Evolutionary conservation across 805 yeast species (phyloP).

Genomic region (Kuraishia molischiana): DNA sequence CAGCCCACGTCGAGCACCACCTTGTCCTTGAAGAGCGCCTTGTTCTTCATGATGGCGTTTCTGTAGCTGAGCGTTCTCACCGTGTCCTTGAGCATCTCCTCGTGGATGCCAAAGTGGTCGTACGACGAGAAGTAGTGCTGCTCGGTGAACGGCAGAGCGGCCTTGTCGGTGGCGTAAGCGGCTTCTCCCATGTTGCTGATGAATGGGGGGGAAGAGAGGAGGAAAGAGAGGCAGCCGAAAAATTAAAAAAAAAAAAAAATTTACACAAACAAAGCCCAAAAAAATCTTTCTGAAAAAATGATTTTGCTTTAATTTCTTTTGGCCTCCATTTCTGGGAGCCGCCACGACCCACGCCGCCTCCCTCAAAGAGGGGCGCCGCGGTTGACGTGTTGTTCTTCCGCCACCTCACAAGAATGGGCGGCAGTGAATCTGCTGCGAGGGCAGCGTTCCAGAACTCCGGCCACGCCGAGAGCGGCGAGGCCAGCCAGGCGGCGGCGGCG

Average conservation of each 20-base stretch:
- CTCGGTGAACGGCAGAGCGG: conserved; percentile 58
- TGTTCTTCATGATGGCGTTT: conserved; percentile 85
- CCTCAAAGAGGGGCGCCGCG: too few species aligned
- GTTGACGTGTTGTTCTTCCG: too few species aligned
- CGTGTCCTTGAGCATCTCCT: conserved; percentile 95
- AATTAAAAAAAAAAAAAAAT: too few species aligned
- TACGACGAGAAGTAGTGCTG: conserved; percentile 94
- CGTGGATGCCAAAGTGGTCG: conserved; percentile 96
- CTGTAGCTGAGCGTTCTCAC: conserved; percentile 89
- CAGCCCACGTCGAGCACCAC: conserved; percentile 96
- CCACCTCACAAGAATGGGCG: too few species aligned
- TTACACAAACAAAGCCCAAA: too few species aligned
- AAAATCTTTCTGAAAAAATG: neutral
- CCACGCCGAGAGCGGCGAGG: neutral
- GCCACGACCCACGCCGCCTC: neutral
- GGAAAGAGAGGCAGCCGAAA: too few species aligned
- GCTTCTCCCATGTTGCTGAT: neutral
- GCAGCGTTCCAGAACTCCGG: neutral
- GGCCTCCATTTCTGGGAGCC: neutral
- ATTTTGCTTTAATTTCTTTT: too few species aligned
- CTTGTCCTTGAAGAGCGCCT: conserved; percentile 83
- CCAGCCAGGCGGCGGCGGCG: conserved; percentile 8
- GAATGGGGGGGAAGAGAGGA: too few species aligned
- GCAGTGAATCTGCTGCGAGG: neutral
- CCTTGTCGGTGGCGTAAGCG: conserved; percentile 57